phyloP scores from a whole-genome alignment of 176 grass and related monocot genomes.

The Rhipidocladum racemiflorum region DNA sequence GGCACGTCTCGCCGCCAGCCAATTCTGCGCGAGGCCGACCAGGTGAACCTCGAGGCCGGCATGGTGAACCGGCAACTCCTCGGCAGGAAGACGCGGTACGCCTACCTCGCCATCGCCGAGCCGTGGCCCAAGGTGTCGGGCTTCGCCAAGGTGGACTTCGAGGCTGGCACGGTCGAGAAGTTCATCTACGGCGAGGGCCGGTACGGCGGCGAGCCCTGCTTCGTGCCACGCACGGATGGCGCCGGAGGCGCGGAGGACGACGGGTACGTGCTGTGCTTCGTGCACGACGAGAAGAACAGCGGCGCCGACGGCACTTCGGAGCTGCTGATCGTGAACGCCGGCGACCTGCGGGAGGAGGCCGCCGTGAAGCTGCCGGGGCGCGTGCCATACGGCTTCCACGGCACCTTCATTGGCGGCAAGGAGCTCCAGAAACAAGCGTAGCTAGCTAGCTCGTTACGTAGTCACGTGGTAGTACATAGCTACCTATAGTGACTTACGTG shows the following conservation, averaged over 20 bases:
- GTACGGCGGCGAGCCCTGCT: constrained; percentile 92
- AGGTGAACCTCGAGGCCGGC: constrained; percentile 90
- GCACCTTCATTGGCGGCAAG: constrained; percentile 58
- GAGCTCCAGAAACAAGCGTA: constrained; percentile 61
- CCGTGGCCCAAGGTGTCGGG: constrained; percentile 94
- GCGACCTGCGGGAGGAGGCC: constrained; percentile 55
- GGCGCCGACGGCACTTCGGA: constrained; percentile 36
- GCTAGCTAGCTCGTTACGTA: neutral
- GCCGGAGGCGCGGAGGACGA: constrained; percentile 48
- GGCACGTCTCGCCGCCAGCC: constrained; percentile 48
- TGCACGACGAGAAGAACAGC: constrained; percentile 51
- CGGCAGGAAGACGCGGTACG: constrained; percentile 58
- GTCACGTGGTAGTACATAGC: neutral
- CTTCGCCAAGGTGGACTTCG: constrained; percentile 90
- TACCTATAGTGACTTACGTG: constrained; percentile 12
- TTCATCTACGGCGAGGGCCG: constrained; percentile 70
- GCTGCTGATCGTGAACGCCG: constrained; percentile 63
- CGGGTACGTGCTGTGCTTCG: constrained; percentile 71
- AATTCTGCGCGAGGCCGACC: constrained; percentile 39
- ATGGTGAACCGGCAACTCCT: constrained; percentile 83
- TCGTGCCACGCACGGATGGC: constrained; percentile 47
- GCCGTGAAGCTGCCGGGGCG: constrained; percentile 66
- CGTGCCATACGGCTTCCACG: constrained; percentile 88
- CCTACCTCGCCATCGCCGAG: constrained; percentile 88
- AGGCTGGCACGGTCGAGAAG: constrained; percentile 47